phyloP scores from a whole-genome alignment of 1,284 basidiomycete species.

The Leucoagaricus sp. region DNA sequence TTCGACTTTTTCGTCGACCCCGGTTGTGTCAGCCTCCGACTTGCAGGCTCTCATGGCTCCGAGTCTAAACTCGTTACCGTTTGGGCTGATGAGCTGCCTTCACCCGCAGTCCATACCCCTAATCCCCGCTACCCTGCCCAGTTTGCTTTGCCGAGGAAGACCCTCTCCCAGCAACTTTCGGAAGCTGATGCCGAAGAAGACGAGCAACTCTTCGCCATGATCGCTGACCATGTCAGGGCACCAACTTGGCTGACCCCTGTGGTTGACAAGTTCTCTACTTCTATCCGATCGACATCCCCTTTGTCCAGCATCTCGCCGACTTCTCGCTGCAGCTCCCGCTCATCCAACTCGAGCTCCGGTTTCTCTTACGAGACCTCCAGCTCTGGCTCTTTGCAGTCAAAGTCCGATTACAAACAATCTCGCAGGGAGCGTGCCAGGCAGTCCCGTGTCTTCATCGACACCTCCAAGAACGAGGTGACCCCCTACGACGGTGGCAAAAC shows the following conservation, averaged over 20 bases:
- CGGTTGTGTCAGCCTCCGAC: constrained; percentile 68
- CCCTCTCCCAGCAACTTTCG: constrained; percentile 69
- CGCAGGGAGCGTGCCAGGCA: constrained; percentile 68
- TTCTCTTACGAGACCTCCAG: constrained; percentile 53
- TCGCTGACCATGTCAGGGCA: constrained; percentile 66
- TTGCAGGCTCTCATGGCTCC: constrained; percentile 26
- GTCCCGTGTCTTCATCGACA: constrained; percentile 69
- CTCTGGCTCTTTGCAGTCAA: constrained; percentile 39
- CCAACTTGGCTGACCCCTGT: constrained; percentile 70
- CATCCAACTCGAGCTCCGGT: constrained; percentile 68
- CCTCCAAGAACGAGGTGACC: constrained; percentile 71
- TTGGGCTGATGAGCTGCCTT: constrained; percentile 58
- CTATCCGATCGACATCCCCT: constrained; percentile 55
- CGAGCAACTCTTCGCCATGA: constrained; percentile 70
- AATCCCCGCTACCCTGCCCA: constrained; percentile 20
- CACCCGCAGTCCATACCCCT: constrained; percentile 24
- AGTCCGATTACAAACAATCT: constrained; percentile 53
- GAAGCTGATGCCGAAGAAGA: constrained; percentile 69
- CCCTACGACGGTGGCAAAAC: constrained; percentile 85
- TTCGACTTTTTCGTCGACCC: constrained; percentile 81
- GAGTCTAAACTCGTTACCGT: constrained; percentile 47
- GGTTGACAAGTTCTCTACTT: constrained; percentile 54
- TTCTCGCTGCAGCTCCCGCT: constrained; percentile 75
- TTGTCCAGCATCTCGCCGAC: constrained; percentile 59
- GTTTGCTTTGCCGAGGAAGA: constrained; percentile 42